Conservation (phyloP, 345 rosid species). For the Adansonia digitata region DNA sequence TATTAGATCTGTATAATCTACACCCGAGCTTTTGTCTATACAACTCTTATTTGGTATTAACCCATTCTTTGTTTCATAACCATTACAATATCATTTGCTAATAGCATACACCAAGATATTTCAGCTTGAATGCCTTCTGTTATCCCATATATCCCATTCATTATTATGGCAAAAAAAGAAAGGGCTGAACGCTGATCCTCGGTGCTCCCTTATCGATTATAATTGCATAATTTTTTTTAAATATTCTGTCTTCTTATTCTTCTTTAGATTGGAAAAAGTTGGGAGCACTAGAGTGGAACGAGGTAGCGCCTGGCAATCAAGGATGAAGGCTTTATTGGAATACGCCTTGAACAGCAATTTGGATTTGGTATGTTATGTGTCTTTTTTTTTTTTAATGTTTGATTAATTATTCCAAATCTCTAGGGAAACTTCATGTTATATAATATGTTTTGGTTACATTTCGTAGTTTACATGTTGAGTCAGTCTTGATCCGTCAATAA, state of each 20-base stretch:
- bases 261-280: slow-evolving; percentile 70
- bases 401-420: neutral
- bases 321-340: slow-evolving; percentile 94
- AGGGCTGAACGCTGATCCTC: too few relatives aligned
- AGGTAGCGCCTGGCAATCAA: slow-evolving; percentile 67
- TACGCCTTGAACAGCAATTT: slow-evolving; percentile 91
- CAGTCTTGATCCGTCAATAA: neutral
- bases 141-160: too few relatives aligned
- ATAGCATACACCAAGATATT: too few relatives aligned
- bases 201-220: neutral
- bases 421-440: neutral
- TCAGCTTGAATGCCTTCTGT: too few relatives aligned
- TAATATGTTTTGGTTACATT: neutral
- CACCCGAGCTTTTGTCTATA: too few relatives aligned
- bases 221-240: neutral
- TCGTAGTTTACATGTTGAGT: neutral
- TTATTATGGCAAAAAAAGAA: too few relatives aligned
- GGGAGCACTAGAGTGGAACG: slow-evolving; percentile 74
- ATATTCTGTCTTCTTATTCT: neutral
- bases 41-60: too few relatives aligned
- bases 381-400: neutral
- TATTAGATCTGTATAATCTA: too few relatives aligned
- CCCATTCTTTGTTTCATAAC: too few relatives aligned
- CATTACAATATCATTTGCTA: too few relatives aligned
- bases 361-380: slow-evolving; percentile 61